Conservation (phyloP, 345 rosid genomes). For the Reutealis trisperma region DNA sequence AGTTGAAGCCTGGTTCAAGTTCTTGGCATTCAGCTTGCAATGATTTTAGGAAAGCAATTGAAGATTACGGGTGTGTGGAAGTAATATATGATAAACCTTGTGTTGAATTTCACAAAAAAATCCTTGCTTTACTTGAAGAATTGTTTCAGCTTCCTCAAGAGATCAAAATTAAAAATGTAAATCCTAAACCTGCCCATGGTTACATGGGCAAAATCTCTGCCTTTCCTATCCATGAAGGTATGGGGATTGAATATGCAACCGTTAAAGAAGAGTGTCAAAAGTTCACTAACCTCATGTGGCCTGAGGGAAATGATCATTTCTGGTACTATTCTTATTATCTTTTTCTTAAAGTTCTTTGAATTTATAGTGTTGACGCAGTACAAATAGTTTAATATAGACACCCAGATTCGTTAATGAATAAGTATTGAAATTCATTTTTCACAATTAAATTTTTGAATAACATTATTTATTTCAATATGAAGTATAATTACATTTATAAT, state of each 20-base stretch:
- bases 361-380: no score
- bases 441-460: no score
- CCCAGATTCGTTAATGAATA: no score
- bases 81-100: conserved; percentile 32
- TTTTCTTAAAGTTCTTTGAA: not conserved
- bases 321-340: conserved; percentile 19
- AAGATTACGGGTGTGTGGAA: conserved; percentile 56
- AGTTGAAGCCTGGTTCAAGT: conserved; percentile 39
- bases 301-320: conserved; percentile 39
- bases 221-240: conserved; percentile 41
- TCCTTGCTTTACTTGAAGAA: conserved; percentile 21
- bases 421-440: no score
- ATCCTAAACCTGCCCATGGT: conserved; percentile 36
- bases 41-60: conserved; percentile 45
- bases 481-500: no score
- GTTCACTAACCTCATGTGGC: conserved; percentile 49
- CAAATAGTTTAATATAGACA: no score
- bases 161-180: conserved; percentile 34
- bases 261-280: conserved; percentile 24
- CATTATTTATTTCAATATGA: no score
- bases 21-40: conserved; percentile 45
- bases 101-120: conserved; percentile 15
- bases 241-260: conserved; percentile 39
- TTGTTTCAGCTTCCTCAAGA: conserved; percentile 43
- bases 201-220: conserved; percentile 35